Evolutionary conservation across 2,329 filamentous ascomycete species (phyloP), one percentile per base, ranked within the genome.

Genomic region (Teratosphaeria epicoccoides): DNA sequence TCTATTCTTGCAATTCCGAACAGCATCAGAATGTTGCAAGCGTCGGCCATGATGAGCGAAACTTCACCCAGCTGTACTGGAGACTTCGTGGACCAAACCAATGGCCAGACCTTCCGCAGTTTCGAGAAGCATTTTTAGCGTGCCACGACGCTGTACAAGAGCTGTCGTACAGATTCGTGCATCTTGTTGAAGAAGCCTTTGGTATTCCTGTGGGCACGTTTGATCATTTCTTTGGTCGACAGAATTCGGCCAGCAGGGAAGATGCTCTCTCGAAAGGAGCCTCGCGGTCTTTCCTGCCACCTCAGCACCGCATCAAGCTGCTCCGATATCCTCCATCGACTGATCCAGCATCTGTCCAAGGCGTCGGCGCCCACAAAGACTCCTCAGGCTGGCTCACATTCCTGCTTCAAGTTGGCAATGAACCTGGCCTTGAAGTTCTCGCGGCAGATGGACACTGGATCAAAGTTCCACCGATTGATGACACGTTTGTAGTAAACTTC

Each of bases 361-460:
- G 80, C 1, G 79, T 83, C 1, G 80, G 80, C 0, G 75, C 80
- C 0, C 80, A 83, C 66, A 82, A 82, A 59, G 78, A 81, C 61
- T 82, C 76, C 0, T 81, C 78, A 0, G 80, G 80, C 3, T 83
- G 79, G 78, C 79, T 80, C 69, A 83, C 81, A 0, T 83, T 84
- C 55, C 72, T 84, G 3, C 73, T 81, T 5, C 81, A 84, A 61
- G 76, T 79, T 6, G 79, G 76, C 0, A 72, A 75, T 2, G 74
- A 77, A 3, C 66, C 71, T 58, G 74, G 72, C 0, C 63, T 77
- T 3, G 73, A 77, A 59, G 73, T 76, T 1, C 66, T 68, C 43
- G 71, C 75, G 52, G 66, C 67, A 3, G 60, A 65, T 6, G 70
- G 68, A 1, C 55, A 68, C 20, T 76, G 72, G 69, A 63, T 74